A percentile compares a stretch with the other conserved stretches of the same genome.
Evolutionary conservation across 2,329 filamentous ascomycete species (phyloP).

Genomic region (Lachnellula willkommii): DNA sequence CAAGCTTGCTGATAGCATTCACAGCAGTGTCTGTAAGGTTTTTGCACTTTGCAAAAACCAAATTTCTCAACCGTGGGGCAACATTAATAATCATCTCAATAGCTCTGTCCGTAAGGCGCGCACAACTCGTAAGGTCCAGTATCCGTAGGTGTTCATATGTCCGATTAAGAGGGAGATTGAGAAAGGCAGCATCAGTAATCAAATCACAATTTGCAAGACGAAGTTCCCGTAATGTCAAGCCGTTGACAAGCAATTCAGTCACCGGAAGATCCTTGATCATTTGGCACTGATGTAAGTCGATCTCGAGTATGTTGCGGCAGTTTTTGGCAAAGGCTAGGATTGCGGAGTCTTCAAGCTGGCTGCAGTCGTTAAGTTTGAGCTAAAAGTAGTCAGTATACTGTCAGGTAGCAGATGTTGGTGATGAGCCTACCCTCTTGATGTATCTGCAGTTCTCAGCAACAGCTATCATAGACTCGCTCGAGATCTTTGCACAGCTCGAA

Average conservation of each 20-base stretch:
- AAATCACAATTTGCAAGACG: conserved; percentile 79
- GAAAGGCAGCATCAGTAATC: conserved; percentile 83
- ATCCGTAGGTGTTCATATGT: conserved; percentile 86
- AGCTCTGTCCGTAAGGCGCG: conserved; percentile 75
- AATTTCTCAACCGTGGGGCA: conserved; percentile 82
- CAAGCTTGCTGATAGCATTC: conserved; percentile 77
- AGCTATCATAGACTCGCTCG: conserved; percentile 76
- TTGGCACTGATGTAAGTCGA: conserved; percentile 83
- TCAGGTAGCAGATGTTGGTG: background rate
- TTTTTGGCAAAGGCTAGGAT: conserved; percentile 81
- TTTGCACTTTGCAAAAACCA: conserved; percentile 90
- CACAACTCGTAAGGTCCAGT: conserved; percentile 85
- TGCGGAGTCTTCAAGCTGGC: conserved; percentile 75
- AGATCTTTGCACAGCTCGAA: conserved; percentile 76
- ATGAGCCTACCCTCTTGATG: conserved; percentile 68
- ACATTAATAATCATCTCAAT: conserved; percentile 82
- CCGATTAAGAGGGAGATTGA: conserved; percentile 63
- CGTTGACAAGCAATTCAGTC: conserved; percentile 70
- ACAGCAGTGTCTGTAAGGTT: conserved; percentile 89
- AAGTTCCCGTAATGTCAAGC: conserved; percentile 81
- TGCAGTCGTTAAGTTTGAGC: conserved; percentile 91
- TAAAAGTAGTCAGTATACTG: conserved; percentile 34
- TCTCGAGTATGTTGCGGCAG: conserved; percentile 91
- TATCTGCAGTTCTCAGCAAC: conserved; percentile 79
- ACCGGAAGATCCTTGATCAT: conserved; percentile 79